Evolutionary conservation across 495 filamentous ascomycete genomes (phyloP), one percentile per base, ranked within the genome.

Genomic region (Xylaria scruposa): DNA sequence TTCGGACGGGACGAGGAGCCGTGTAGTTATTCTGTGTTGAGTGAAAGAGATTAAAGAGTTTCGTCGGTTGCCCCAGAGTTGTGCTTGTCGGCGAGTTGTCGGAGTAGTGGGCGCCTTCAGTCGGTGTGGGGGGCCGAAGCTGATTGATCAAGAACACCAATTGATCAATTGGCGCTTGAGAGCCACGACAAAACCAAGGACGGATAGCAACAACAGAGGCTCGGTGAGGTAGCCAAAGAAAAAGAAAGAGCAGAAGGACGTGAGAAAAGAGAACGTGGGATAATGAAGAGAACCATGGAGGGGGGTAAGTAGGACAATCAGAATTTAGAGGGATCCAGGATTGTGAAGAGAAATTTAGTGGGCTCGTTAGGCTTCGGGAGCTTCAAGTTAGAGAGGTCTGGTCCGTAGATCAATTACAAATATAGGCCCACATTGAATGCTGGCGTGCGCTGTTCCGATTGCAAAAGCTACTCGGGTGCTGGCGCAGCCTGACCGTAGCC

Each of bases 341-440:
- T 40, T 59, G 51, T 38, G 24, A 42, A 56, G 46, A 70, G 65
- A 62, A 70, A 53, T 70, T 62, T 70, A 44, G 68, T 63, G 59
- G 67, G 56, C 33, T 69, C 24, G 40, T 38, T 19, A 54, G 59
- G 56, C 46, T 38, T 70, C 53, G 67, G 67, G 53, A 46, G 26
- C 36, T 44, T 46, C 24, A 31, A 31, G 53, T 56, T 56, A 7
- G 26, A 54, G 49, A 46, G 38, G 53, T 10, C 21, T 26, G 31
- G 31, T 54, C 63, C 15, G 13, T 44, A 67, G 46, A 49, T 49
- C 17, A 67, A 67, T 67, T 54, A 67, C 65, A 67, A 67, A 67
- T 67, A 42, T 67, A 36, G 65, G 47, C 49, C 65, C 64, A 42
- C 64, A 38, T 13, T 19, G 33, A 40, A 8, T 19, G 49, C 47